A percentile compares a stretch with the other conserved stretches of the same genome.
phyloP scores from a whole-genome alignment of 1,139 yeast genomes.

The Sugiyamaella neomexicana region DNA sequence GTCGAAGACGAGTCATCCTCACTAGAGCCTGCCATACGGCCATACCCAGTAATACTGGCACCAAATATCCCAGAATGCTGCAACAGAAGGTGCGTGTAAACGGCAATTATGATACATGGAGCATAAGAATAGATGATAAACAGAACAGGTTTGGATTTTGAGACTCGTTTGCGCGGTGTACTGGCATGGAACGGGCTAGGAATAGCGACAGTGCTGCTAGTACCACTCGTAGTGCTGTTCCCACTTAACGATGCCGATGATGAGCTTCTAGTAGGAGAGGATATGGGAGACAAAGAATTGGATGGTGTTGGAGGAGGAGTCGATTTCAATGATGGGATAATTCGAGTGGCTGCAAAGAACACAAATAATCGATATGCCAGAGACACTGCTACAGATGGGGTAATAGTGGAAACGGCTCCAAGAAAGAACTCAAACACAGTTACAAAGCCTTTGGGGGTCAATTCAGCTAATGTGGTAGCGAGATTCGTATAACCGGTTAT shows the following conservation, averaged over 20 bases:
- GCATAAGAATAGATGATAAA: slow-evolving; percentile 79
- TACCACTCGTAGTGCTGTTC: neutral
- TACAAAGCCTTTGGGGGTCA: slow-evolving; percentile 50
- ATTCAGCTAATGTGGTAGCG: slow-evolving; percentile 46
- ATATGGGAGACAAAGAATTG: slow-evolving; percentile 9
- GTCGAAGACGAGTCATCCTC: slow-evolving; percentile 4
- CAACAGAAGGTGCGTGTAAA: slow-evolving; percentile 88
- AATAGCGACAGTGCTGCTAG: neutral
- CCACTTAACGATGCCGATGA: slow-evolving; percentile 4
- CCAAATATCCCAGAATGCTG: slow-evolving; percentile 71
- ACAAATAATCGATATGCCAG: slow-evolving; percentile 83
- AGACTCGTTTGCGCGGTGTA: slow-evolving; percentile 36
- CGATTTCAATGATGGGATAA: slow-evolving; percentile 58
- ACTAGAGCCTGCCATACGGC: slow-evolving; percentile 12
- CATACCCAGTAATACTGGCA: slow-evolving; percentile 16
- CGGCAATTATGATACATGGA: slow-evolving; percentile 91
- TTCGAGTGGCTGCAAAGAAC: slow-evolving; percentile 90
- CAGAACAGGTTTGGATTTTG: slow-evolving; percentile 38
- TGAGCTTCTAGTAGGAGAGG: slow-evolving; percentile 8
- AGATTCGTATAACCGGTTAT: slow-evolving; percentile 44
- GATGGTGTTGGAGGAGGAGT: slow-evolving; percentile 22
- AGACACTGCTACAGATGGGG: slow-evolving; percentile 78
- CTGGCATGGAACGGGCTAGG: neutral
- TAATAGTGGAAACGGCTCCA: slow-evolving; percentile 70
- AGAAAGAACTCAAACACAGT: slow-evolving; percentile 69